phyloP scores from a whole-genome alignment of 2,329 filamentous ascomycete species.

The Bimuria novae-zelandiae region DNA sequence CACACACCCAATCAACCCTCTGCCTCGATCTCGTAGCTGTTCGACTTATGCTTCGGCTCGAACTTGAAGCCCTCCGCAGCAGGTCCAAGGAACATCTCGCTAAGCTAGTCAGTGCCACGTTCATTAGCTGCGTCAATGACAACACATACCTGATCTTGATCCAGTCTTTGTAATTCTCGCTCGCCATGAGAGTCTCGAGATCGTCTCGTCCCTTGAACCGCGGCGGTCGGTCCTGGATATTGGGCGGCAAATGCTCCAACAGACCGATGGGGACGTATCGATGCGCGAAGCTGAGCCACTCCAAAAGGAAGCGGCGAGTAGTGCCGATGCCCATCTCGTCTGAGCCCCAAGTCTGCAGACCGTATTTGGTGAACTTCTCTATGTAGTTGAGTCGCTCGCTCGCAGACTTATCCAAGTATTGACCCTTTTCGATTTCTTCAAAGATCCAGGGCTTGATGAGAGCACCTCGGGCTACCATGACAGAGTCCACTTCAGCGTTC shows the following conservation, averaged over 20 bases:
- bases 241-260: conserved; percentile 84
- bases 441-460: conserved; percentile 99
- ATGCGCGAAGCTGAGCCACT: conserved; percentile 93
- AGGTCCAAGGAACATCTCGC: conserved; percentile 96
- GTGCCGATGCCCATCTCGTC: conserved; percentile 93
- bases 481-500: conserved; percentile 81
- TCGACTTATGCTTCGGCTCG: conserved; percentile 96
- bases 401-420: conserved; percentile 95
- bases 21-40: conserved; percentile 78
- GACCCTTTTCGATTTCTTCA: conserved; percentile 88
- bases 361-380: conserved; percentile 87
- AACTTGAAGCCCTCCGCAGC: conserved; percentile 91
- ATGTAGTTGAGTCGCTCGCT: conserved; percentile 83
- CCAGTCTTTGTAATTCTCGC: conserved; percentile 94
- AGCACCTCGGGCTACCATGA: conserved; percentile 96
- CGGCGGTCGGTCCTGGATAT: conserved; percentile 86
- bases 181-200: conserved; percentile 89
- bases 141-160: conserved; percentile 88
- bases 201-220: conserved; percentile 84
- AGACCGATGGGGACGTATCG: conserved; percentile 90
- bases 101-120: too few species aligned
- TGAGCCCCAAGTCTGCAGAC: conserved; percentile 91
- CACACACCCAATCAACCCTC: conserved; percentile 31
- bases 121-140: too few species aligned
- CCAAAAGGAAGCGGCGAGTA: conserved; percentile 88